Evolutionary conservation across 257 asterid species (phyloP).

Genomic region (Nicotiana attenuata): DNA sequence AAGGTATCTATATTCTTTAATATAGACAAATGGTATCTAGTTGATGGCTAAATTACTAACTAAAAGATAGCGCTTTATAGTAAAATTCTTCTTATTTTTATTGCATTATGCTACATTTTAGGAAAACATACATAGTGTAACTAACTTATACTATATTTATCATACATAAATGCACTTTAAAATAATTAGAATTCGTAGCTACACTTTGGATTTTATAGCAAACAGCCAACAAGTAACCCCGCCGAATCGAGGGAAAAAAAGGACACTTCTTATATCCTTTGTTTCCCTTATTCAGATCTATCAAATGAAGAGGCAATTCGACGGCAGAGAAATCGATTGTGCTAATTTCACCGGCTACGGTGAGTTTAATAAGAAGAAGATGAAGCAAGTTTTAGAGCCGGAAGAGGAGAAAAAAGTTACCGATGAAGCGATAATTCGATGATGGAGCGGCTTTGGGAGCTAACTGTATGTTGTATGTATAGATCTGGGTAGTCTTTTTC

Average conservation of each 20-base stretch:
- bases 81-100: too few species aligned
- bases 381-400: neutral
- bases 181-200: too few species aligned
- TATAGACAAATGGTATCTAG: too few species aligned
- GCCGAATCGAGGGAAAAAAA: slow-evolving; percentile 10
- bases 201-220: too few species aligned
- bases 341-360: neutral
- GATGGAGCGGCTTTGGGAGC: neutral
- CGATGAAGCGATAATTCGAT: slow-evolving; percentile 49
- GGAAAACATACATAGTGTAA: too few species aligned
- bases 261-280: neutral
- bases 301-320: neutral
- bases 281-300: neutral
- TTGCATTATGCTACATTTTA: too few species aligned
- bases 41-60: too few species aligned
- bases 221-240: neutral
- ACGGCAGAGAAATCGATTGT: neutral
- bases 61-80: too few species aligned
- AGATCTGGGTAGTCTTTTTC: too few species aligned
- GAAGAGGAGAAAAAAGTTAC: neutral
- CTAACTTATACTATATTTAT: too few species aligned
- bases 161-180: too few species aligned
- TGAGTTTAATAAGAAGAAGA: slow-evolving; percentile 1
- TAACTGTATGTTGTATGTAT: neutral
- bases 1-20: too few species aligned